Conservation (phyloP, 1,284 basidiomycete species). For the Cryptococcus sp. region DNA sequence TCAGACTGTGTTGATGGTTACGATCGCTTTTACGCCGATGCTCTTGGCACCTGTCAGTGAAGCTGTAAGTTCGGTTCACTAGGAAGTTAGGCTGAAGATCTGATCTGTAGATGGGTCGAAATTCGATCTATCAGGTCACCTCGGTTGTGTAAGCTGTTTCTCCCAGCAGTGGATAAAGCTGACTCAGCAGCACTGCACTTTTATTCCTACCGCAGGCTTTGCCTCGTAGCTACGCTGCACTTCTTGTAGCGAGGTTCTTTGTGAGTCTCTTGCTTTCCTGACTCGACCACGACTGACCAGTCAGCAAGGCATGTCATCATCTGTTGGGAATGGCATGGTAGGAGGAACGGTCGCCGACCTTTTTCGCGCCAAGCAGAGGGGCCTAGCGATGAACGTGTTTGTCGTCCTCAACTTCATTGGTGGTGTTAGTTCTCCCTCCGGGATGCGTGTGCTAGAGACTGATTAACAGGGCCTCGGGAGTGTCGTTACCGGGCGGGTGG, state of each 20-base stretch:
- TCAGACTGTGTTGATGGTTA: slow-evolving; percentile 28
- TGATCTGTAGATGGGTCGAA: slow-evolving; percentile 26
- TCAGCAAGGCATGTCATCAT: slow-evolving; percentile 35
- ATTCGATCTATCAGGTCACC: slow-evolving; percentile 38
- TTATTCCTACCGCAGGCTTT: slow-evolving; percentile 45
- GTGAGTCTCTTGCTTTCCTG: slow-evolving; percentile 13
- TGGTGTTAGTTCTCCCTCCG: slow-evolving; percentile 22
- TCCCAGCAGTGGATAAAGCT: background rate
- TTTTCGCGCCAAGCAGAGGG: slow-evolving; percentile 39
- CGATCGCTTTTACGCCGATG: slow-evolving; percentile 37
- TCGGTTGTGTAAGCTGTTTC: slow-evolving; percentile 27
- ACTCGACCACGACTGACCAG: too few relatives aligned
- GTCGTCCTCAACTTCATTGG: slow-evolving; percentile 44
- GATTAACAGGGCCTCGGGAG: slow-evolving; percentile 18
- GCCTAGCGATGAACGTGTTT: slow-evolving; percentile 48
- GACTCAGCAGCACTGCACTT: slow-evolving; percentile 20
- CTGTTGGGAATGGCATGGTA: slow-evolving; percentile 39
- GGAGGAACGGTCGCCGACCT: slow-evolving; percentile 46
- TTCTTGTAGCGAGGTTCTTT: slow-evolving; percentile 41
- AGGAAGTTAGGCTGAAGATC: background rate
- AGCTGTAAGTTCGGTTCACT: slow-evolving; percentile 20
- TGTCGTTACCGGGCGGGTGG: slow-evolving; percentile 27
- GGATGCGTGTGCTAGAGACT: background rate
- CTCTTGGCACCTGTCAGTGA: slow-evolving; percentile 43
- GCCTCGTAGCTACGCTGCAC: slow-evolving; percentile 30